These are phyloP conservation scores for Tolypocladium tundrense DNA, from an alignment of 2,329 filamentous ascomycete species.

Conservation along the genomic window DNA sequence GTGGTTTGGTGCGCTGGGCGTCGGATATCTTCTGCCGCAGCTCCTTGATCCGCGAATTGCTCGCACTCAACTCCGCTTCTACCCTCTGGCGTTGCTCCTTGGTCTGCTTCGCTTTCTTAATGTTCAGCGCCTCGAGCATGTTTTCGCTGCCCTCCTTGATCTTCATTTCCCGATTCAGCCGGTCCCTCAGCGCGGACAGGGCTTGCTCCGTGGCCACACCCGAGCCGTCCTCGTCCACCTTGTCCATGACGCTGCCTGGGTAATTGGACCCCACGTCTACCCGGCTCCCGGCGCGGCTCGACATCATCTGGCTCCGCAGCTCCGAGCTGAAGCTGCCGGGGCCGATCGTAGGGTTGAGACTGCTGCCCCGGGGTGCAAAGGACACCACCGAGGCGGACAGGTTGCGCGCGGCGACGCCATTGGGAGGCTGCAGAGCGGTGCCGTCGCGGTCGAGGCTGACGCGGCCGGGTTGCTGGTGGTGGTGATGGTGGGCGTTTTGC, in stretches of 20 bases:
- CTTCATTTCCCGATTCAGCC: slow-evolving; percentile 90
- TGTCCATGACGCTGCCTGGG: slow-evolving; percentile 36
- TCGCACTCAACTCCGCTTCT: slow-evolving; percentile 82
- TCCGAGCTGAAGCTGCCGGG: slow-evolving; percentile 88
- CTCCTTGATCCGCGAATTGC: slow-evolving; percentile 62
- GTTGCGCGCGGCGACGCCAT: slow-evolving; percentile 33
- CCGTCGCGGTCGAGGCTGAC: slow-evolving; percentile 47
- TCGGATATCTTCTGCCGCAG: slow-evolving; percentile 51
- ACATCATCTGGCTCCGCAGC: slow-evolving; percentile 57
- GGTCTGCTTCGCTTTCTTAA: slow-evolving; percentile 91
- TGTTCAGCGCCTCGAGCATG: slow-evolving; percentile 85
- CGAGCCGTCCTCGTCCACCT: slow-evolving; percentile 52
- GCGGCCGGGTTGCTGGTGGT: slow-evolving; percentile 21
- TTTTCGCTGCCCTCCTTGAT: slow-evolving; percentile 98
- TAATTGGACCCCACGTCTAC: slow-evolving; percentile 24
- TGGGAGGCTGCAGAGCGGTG: slow-evolving; percentile 37
- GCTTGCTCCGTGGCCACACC: slow-evolving; percentile 55
- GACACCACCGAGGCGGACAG: slow-evolving; percentile 45
- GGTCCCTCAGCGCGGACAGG: slow-evolving; percentile 66
- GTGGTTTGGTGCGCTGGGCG: slow-evolving; percentile 39
- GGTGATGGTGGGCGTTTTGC: slow-evolving; percentile 19
- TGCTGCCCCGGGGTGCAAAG: slow-evolving; percentile 56
- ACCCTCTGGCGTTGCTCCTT: slow-evolving; percentile 73
- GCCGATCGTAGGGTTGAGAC: slow-evolving; percentile 58
- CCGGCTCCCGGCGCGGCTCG: slow-evolving; percentile 24